Base-by-base conservation (phyloP, 108 stramenopile species). In the Fistulifera pelliculosa region DNA sequence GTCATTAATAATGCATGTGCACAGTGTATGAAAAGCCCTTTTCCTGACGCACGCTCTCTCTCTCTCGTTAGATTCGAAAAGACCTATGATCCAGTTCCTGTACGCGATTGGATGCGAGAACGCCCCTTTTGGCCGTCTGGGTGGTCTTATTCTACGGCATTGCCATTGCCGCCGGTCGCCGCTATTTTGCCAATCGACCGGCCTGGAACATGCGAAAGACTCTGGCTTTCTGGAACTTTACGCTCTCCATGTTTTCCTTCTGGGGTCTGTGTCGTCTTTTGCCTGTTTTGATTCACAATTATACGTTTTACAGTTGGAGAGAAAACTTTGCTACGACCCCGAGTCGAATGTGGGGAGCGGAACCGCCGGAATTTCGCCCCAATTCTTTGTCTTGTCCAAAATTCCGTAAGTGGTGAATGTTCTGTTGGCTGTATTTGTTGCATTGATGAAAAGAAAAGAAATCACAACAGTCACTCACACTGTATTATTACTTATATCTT, bases 311-410 rank as follows among this genome's bases (percentile, higher is more conserved):
- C 38, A 39, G 72, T 47, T 49, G 86, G 26, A 60, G 69, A n/a
- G 75, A 77, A 27, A 89, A 87, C 49, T 59, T 98, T 95, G 94
- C 63, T 49, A 58, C 18, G 74, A 85, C 52, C 87, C 86, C 1
- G 65, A 68, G 40, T 49, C 58, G 0, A 45, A 63, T 38, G 87
- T 73, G 41, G 96, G 96, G 13, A 65, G 61, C 0, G 92, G 93
- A 31, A 79, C 87, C 12, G 76, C 76, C 7, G 94, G 98, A 17
- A 55, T 96, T 0, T 96, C 94, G 93, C 83, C 91, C 0, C 87
- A 85, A 63, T 70, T 96, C 13, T 98, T 98, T 71, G 83, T 96
- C 45, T 61, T 93, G 38, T 73, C 72, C 60, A 98, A 98, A 70
- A 87, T 92, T 66, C 86, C 86, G 79, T 79, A 65, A 61, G 77